Conservation (phyloP, 495 filamentous ascomycete genomes). For the Penicillium chermesinum region DNA sequence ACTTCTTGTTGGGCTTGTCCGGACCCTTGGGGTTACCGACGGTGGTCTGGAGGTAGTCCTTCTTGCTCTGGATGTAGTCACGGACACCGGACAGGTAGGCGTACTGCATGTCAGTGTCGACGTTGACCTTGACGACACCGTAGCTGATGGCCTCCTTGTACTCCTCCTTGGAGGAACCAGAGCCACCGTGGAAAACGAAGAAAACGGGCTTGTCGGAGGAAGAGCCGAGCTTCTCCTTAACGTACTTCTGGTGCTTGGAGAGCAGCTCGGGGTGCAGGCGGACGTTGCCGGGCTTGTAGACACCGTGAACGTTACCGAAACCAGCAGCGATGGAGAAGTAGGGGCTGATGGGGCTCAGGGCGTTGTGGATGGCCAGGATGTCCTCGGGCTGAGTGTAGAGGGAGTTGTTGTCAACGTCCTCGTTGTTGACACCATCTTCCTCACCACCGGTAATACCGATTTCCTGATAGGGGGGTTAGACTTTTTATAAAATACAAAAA, state of each 20-base stretch:
- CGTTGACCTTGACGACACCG: constrained; percentile 94
- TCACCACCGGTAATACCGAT: constrained; percentile 94
- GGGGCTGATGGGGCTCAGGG: constrained; percentile 72
- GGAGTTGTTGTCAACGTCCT: constrained; percentile 84
- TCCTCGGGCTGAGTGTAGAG: constrained; percentile 98
- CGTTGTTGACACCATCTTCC: constrained; percentile 76
- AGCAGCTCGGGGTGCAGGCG: constrained; percentile 91
- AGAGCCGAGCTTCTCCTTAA: constrained; percentile 64
- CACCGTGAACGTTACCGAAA: constrained; percentile 98
- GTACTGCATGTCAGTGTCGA: constrained; percentile 70
- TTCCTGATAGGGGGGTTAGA: constrained; percentile 44
- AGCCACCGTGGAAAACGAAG: constrained; percentile 99
- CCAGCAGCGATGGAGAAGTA: constrained; percentile 98
- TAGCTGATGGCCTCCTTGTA: constrained; percentile 80
- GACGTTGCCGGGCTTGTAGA: constrained; percentile 98
- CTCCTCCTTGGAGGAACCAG: constrained; percentile 83
- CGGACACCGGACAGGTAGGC: constrained; percentile 87
- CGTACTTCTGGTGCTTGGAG: constrained; percentile 86
- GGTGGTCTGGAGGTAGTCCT: constrained; percentile 80
- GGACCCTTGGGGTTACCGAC: constrained; percentile 94
- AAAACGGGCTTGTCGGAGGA: constrained; percentile 86
- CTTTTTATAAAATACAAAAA: neutral
- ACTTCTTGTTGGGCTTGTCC: constrained; percentile 99
- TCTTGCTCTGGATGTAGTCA: constrained; percentile 89
- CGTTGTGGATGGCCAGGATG: constrained; percentile 82